Base-by-base conservation (phyloP, 148 eudicot species). In the Camellia lanceoleosa region DNA sequence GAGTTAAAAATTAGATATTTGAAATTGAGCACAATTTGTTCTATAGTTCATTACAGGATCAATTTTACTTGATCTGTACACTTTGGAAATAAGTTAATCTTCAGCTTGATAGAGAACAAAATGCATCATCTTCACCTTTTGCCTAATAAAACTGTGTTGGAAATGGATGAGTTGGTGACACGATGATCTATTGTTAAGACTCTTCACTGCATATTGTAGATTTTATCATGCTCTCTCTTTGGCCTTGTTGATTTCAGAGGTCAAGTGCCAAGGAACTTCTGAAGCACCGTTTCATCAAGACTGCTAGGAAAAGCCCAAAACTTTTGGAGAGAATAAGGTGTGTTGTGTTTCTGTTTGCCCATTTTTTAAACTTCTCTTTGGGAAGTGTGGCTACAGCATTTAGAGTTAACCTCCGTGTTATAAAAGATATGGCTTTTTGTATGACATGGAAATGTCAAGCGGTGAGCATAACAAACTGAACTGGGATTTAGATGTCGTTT, bases 261-360 rank as follows among this genome's bases (percentile, higher is more conserved):
- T 90, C 92, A 78, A 95, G 97, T 87, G 98, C 98, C 59, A 95
- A 91, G 85, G 98, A 95, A 69, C 94, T 95, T 79, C 71, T 92
- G 74, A 95, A 93, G 91, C 97, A 89, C 79, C 93, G 94, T 62
- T 92, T 95, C 76, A 89, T 93, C 76, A 95, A 86, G 83, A 90
- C 78, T 87, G 97, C 94, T 80, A 87, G 97, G 85, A 95, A 90
- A 87, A 93, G 92, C 88, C 93, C 92, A 59, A 89, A 87, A 80
- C 98, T 95, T 82, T 80, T 90, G 87, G 98, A 95, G 84, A 95
- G 97, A 89, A 95, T 95, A 84, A 92, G 94, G 98, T 95, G 72
- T 61, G 73, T 82, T 51, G 42, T 70, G 10, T 54, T 75, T 10
- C 75, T 71, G 38, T 63, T 43, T 69, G 42, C 69, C 52, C 20